Conservation (phyloP, 495 filamentous ascomycete species). For the Penicillium bialowiezense region DNA sequence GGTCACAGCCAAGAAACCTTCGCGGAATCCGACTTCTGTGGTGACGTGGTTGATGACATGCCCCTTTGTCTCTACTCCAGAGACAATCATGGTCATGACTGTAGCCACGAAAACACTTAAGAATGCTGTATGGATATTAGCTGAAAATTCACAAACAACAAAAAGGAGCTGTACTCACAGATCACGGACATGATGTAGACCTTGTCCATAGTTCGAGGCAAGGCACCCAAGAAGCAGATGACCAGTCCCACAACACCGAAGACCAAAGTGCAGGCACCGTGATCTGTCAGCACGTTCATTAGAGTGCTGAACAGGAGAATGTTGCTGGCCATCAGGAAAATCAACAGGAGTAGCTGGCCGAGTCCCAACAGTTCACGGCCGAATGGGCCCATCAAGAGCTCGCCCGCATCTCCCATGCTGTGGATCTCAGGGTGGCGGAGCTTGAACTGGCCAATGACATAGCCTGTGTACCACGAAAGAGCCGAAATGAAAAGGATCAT, state of each 20-base stretch:
- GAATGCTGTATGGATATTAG: conserved; percentile 39
- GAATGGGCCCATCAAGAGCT: conserved; percentile 60
- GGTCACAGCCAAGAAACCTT: conserved; percentile 29
- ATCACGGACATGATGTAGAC: conserved; percentile 58
- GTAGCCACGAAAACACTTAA: conserved; percentile 65
- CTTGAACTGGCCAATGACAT: conserved; percentile 36
- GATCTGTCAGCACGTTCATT: conserved; percentile 59
- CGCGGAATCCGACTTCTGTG: conserved; percentile 19
- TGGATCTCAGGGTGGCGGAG: conserved; percentile 48
- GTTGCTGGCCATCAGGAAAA: conserved; percentile 74
- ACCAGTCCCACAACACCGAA: conserved; percentile 64
- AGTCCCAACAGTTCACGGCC: conserved; percentile 62
- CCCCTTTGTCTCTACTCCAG: conserved; percentile 41
- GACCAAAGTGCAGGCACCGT: conserved; percentile 64
- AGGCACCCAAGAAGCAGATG: conserved; percentile 58
- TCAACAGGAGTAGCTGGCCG: conserved; percentile 62
- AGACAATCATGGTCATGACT: conserved; percentile 66
- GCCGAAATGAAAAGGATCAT: conserved; percentile 59
- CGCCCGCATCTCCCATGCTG: conserved; percentile 68
- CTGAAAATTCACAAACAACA: not conserved
- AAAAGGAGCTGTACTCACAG: conserved; percentile 30
- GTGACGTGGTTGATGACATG: conserved; percentile 19
- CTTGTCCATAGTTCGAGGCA: conserved; percentile 63
- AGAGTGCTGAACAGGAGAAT: conserved; percentile 66
- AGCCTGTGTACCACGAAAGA: conserved; percentile 54